These are phyloP conservation scores for Yamadazyma atlantica DNA, from an alignment of 1,139 yeast genomes.

Conservation along the genomic window DNA sequence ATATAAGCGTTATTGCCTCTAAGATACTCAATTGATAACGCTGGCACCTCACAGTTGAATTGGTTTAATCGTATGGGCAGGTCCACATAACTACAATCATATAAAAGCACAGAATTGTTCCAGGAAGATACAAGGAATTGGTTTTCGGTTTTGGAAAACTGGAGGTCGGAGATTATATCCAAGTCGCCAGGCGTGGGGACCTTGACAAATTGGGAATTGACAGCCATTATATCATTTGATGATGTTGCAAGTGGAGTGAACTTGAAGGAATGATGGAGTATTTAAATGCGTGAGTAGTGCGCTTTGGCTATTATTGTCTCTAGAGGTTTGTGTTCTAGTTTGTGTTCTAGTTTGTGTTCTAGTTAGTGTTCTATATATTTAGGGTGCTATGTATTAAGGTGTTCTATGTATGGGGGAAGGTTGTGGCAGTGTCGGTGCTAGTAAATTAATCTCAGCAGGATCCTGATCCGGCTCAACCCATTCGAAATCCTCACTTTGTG, in stretches of 20 bases:
- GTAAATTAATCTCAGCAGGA: constrained; percentile 32
- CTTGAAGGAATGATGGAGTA: too few relatives aligned
- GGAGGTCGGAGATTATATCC: constrained; percentile 32
- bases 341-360: too few relatives aligned
- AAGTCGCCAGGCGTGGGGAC: constrained; percentile 15
- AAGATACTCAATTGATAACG: constrained; percentile 18
- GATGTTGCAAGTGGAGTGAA: not conserved
- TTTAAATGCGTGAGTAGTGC: too few relatives aligned
- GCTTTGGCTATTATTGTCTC: too few relatives aligned
- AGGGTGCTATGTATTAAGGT: too few relatives aligned
- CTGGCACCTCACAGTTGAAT: constrained; percentile 19
- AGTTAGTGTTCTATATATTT: too few relatives aligned
- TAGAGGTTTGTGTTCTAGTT: too few relatives aligned
- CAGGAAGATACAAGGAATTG: constrained; percentile 42
- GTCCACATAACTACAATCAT: constrained; percentile 22
- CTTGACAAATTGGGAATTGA: not conserved
- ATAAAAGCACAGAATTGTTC: constrained; percentile 40
- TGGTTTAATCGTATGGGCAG: constrained; percentile 11
- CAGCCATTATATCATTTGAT: not conserved
- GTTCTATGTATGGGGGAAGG: too few relatives aligned
- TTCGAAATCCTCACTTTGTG: constrained; percentile 35
- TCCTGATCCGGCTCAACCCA: constrained; percentile 54
- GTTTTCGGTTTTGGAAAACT: constrained; percentile 25
- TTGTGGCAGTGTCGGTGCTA: too few relatives aligned
- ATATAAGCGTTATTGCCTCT: constrained; percentile 22